Percentiles rank a stretch among this genome's conserved stretches.
Evolutionary conservation across 2,329 filamentous ascomycete species (phyloP).

Genomic region (Leptodontidium sp.): DNA sequence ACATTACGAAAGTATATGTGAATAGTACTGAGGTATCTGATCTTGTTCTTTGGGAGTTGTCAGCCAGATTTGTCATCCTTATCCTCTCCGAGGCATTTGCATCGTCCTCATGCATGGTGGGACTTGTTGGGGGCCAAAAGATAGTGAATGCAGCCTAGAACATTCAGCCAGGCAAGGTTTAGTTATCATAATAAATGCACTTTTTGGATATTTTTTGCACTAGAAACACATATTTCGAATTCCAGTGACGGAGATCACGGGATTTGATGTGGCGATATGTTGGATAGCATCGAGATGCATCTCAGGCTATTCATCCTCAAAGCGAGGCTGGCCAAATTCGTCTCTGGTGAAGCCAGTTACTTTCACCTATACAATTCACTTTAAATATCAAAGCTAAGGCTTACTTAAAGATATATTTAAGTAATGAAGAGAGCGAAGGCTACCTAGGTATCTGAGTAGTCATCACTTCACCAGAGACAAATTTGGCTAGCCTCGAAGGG

Average conservation of each 20-base stretch:
- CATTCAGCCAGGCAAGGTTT: neutral
- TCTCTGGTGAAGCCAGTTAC: no score
- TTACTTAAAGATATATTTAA: no score
- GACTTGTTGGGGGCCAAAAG: neutral
- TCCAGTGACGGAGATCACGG: neutral
- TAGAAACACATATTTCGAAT: neutral
- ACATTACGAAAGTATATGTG: neutral
- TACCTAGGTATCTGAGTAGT: no score
- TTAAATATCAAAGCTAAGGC: no score
- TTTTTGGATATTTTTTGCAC: neutral
- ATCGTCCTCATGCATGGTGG: neutral
- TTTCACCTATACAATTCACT: no score
- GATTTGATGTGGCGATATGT: neutral
- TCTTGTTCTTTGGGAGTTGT: neutral
- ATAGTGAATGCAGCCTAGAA: neutral
- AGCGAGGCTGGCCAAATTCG: no score
- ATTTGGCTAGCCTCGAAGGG: no score
- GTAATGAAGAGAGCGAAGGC: no score
- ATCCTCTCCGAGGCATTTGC: neutral
- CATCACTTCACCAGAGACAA: no score
- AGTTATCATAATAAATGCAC: neutral
- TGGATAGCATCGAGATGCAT: neutral
- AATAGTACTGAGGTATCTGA: neutral
- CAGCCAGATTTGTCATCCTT: neutral
- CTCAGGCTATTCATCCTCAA: no score